Evolutionary conservation across 441 rosid species (phyloP), one percentile per base, ranked within the genome.

Genomic region (Arabidopsis hybrid): DNA sequence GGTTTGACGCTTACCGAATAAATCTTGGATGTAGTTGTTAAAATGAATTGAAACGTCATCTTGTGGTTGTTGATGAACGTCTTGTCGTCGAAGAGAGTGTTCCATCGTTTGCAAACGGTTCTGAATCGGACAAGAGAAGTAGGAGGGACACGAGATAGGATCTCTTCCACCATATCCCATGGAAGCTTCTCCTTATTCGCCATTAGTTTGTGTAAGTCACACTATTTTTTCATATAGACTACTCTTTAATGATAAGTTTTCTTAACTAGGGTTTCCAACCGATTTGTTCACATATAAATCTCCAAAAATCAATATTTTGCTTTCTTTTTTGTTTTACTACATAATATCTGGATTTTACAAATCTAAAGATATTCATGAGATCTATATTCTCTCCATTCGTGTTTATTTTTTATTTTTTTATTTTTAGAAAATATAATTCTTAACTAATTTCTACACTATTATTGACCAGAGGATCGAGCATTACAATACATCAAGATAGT

Each of bases 1-100:
- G 71, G 51, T 29, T 31, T 18, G 12, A 39, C 10, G 40, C 12
- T 53, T 29, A 67, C 71, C 6, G 51, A 53, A 29, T 39, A 40
- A 55, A 53, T 9, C 40, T 67, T 67, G n/a, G 38, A n/a, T 52
- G 8, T 26, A 3, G 36, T 50, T 1, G 11, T 39, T 4, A 52
- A 4, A 58, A 67, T 6, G 61, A 67, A 67, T 3, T 6, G 46
- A 52, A 66, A 38, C 10, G 49, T 52, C 16, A 4, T 12, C 60
- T 55, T 55, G 60, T 55, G 39, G 39, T 31, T 31, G 39, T 56
- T n/a, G 18, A 55, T 55, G 40, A 56, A 13, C 2, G 3, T 4
- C 3, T 32, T 32, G 13, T 56, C 7, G 21, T 56, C 2, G 13
- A 13, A 56, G 40, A 32, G 40, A 32, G 7, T 2, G n/a, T 52